Percentiles rank a stretch among this genome's conserved stretches.
These are phyloP conservation scores for Phytopythium delawarense DNA, from an alignment of 352 stramenopile genomes.

Conservation along the genomic window DNA sequence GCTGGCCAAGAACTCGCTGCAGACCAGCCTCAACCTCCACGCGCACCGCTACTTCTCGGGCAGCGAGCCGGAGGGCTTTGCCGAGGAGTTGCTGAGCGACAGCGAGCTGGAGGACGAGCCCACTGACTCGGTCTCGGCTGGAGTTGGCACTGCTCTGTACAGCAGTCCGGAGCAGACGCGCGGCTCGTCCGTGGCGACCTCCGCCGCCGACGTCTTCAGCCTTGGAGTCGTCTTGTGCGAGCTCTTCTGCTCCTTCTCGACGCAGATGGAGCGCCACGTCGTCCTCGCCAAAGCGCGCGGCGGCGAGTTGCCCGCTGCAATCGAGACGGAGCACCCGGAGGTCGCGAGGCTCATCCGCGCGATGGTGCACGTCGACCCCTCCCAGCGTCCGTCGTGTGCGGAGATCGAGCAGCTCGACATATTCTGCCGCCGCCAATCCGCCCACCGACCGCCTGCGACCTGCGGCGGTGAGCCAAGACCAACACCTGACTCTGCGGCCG, in stretches of 20 bases:
- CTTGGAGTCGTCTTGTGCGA: conserved; percentile 72
- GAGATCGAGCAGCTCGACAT: conserved; percentile 28
- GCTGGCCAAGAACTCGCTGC: conserved; percentile 65
- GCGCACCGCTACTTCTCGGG: conserved; percentile 48
- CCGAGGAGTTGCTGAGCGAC: conserved; percentile 14
- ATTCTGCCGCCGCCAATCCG: neutral
- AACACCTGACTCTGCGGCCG: neutral
- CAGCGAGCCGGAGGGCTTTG: conserved; percentile 15
- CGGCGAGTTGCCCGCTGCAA: conserved; percentile 25
- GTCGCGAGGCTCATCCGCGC: conserved; percentile 37
- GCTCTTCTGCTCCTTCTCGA: conserved; percentile 69
- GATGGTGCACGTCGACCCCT: conserved; percentile 48
- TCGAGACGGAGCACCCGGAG: conserved; percentile 35
- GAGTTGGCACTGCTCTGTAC: conserved; percentile 69
- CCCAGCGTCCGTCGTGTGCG: conserved; percentile 33
- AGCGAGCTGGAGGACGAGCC: conserved; percentile 20
- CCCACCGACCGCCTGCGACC: neutral
- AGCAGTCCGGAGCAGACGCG: conserved; percentile 66
- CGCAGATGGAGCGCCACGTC: conserved; percentile 74
- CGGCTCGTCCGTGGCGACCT: conserved; percentile 33
- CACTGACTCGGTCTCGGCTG: conserved; percentile 52
- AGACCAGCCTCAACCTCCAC: conserved; percentile 50
- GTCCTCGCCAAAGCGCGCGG: conserved; percentile 45
- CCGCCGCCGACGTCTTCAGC: conserved; percentile 69
- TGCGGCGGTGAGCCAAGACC: neutral